Evolutionary conservation across 352 stramenopile genomes (phyloP).

Genomic region (Pythium dissotocum): DNA sequence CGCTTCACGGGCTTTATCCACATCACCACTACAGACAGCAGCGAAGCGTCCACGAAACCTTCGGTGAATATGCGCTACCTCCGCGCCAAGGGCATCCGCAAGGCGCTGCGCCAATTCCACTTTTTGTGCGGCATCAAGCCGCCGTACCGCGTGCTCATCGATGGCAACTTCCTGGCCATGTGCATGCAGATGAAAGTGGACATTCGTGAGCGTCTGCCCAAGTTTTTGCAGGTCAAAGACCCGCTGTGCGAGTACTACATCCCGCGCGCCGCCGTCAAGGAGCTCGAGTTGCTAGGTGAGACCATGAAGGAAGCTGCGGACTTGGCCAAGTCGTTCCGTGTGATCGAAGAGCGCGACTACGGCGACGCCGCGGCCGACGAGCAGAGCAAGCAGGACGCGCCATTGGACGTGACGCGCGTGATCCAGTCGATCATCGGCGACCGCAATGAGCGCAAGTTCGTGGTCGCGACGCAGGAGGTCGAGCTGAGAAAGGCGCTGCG

Average conservation of each 20-base stretch:
- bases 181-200: conserved; percentile 88
- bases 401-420: conserved; percentile 52
- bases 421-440: conserved; percentile 63
- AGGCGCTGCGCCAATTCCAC: conserved; percentile 86
- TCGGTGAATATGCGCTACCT: conserved; percentile 68
- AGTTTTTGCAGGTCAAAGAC: conserved; percentile 81
- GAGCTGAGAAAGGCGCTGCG: conserved; percentile 78
- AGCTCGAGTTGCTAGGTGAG: conserved; percentile 74
- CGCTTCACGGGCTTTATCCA: neutral
- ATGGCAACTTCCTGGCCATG: conserved; percentile 89
- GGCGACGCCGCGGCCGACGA: conserved; percentile 23
- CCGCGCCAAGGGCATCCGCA: conserved; percentile 84
- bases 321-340: conserved; percentile 65
- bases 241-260: conserved; percentile 77
- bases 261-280: conserved; percentile 58
- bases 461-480: conserved; percentile 85
- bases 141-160: conserved; percentile 79
- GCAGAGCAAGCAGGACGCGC: conserved; percentile 15
- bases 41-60: neutral
- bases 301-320: conserved; percentile 59
- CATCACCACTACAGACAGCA: neutral
- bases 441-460: conserved; percentile 79
- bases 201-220: conserved; percentile 71
- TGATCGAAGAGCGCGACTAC: conserved; percentile 46
- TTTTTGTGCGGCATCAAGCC: conserved; percentile 87